A percentile compares a stretch with the other conserved stretches of the same genome.
phyloP scores from a whole-genome alignment of 2,329 filamentous ascomycete genomes.

The Penicillium brasilianum region DNA sequence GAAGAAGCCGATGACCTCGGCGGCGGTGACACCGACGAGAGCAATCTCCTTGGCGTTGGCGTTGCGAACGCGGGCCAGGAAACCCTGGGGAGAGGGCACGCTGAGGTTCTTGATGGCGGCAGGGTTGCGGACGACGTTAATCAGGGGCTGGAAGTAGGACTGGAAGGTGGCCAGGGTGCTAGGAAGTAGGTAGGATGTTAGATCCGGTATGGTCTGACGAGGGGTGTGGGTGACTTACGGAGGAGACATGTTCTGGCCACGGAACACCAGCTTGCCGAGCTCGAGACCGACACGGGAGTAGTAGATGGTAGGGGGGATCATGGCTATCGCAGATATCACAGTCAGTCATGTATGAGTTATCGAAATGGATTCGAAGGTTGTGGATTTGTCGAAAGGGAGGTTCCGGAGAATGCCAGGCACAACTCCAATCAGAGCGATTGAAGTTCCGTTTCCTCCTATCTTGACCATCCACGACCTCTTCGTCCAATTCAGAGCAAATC shows the following conservation, averaged over 20 bases:
- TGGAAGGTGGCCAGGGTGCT: slow-evolving; percentile 84
- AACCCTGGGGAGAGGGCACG: slow-evolving; percentile 59
- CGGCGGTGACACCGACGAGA: slow-evolving; percentile 75
- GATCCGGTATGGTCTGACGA: neutral
- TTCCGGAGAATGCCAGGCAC: neutral
- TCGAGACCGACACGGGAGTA: slow-evolving; percentile 90
- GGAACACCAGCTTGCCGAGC: slow-evolving; percentile 84
- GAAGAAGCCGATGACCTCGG: slow-evolving; percentile 95
- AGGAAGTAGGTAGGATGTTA: slow-evolving; percentile 16
- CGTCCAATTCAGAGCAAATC: slow-evolving; percentile 3
- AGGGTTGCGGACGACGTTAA: slow-evolving; percentile 74
- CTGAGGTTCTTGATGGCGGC: slow-evolving; percentile 62
- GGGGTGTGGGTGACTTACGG: slow-evolving; percentile 72
- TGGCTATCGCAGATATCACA: slow-evolving; percentile 60
- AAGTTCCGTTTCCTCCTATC: neutral
- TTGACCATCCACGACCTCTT: slow-evolving; percentile 1
- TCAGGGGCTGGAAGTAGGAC: slow-evolving; percentile 77
- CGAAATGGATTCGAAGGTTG: slow-evolving; percentile 3
- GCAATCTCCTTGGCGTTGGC: slow-evolving; percentile 73
- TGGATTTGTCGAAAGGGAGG: slow-evolving; percentile 26
- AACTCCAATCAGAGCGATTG: slow-evolving; percentile 11
- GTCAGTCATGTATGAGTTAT: slow-evolving; percentile 32
- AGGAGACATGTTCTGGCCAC: slow-evolving; percentile 87
- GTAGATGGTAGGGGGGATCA: slow-evolving; percentile 86
- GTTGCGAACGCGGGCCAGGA: slow-evolving; percentile 68